These are phyloP conservation scores for Crithidia fasciculata DNA, from an alignment of 208 protist species.

Conservation along the genomic window DNA sequence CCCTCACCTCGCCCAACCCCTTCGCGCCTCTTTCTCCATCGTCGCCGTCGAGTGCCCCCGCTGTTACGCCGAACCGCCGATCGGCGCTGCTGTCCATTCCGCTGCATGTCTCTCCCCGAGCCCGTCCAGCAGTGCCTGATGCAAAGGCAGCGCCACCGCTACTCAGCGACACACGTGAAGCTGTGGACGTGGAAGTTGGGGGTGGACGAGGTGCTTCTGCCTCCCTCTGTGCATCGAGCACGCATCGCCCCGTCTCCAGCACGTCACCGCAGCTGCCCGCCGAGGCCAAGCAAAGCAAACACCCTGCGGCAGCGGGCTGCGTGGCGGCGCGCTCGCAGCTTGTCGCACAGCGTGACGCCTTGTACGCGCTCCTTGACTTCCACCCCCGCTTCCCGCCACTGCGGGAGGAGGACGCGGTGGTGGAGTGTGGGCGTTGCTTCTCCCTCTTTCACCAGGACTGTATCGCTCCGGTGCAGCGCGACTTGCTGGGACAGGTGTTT, in stretches of 20 bases:
- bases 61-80: neutral
- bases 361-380: slow-evolving; percentile 28
- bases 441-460: slow-evolving; percentile 80
- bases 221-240: no score
- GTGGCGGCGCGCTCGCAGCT: slow-evolving; percentile 19
- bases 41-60: neutral
- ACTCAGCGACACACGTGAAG: no score
- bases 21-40: neutral
- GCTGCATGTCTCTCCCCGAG: slow-evolving; percentile 16
- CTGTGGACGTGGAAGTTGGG: no score
- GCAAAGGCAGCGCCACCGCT: no score
- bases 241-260: neutral
- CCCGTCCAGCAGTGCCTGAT: neutral
- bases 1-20: neutral
- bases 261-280: neutral
- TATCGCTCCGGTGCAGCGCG: slow-evolving; percentile 68
- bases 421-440: slow-evolving; percentile 81
- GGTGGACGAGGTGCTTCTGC: no score
- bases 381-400: slow-evolving; percentile 34
- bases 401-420: slow-evolving; percentile 67
- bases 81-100: slow-evolving; percentile 20
- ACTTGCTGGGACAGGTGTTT: slow-evolving; percentile 51
- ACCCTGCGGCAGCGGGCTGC: neutral
- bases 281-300: neutral
- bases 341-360: slow-evolving; percentile 17